A percentile compares a stretch with the other conserved stretches of the same genome.
phyloP scores from a whole-genome alignment of 768 basidiomycete species.

The Mycena rebaudengoi region DNA sequence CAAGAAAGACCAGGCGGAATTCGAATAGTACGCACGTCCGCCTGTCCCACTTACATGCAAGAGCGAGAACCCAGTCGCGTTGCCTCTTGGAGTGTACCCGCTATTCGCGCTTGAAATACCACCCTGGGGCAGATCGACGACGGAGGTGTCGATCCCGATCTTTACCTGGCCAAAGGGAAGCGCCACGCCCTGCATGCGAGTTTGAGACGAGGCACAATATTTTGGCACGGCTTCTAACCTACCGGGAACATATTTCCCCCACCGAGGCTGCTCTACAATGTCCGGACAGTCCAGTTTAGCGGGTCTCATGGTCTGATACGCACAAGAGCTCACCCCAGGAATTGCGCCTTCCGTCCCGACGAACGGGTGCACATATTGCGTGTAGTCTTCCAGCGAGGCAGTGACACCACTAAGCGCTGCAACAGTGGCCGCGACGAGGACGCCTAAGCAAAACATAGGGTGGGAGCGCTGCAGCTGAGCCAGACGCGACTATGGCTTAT shows the following conservation, averaged over 20 bases:
- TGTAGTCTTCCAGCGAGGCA: background rate
- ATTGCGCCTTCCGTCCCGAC: slow-evolving; percentile 5
- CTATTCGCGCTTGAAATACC: slow-evolving; percentile 7
- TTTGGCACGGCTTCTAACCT: background rate
- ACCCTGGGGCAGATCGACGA: background rate
- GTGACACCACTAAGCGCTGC: too few relatives aligned
- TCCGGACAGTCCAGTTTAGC: background rate
- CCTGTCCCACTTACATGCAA: background rate
- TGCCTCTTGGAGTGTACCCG: slow-evolving; percentile 3
- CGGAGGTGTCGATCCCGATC: slow-evolving; percentile 6
- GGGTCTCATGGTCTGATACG: background rate
- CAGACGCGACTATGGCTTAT: too few relatives aligned
- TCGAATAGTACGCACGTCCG: background rate
- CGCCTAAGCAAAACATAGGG: too few relatives aligned
- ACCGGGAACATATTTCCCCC: slow-evolving; percentile 7
- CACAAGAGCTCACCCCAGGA: background rate
- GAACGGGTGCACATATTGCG: background rate
- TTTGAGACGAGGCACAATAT: too few relatives aligned
- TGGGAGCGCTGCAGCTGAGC: too few relatives aligned
- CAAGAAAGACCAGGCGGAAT: too few relatives aligned
- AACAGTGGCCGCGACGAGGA: too few relatives aligned
- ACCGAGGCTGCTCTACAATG: slow-evolving; percentile 5
- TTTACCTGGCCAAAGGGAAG: slow-evolving; percentile 3
- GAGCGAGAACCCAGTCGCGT: slow-evolving; percentile 3
- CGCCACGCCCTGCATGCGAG: background rate